Base-by-base conservation (phyloP, 176 grass and related monocot genomes). In the Ampelocalamus luodianensis region DNA sequence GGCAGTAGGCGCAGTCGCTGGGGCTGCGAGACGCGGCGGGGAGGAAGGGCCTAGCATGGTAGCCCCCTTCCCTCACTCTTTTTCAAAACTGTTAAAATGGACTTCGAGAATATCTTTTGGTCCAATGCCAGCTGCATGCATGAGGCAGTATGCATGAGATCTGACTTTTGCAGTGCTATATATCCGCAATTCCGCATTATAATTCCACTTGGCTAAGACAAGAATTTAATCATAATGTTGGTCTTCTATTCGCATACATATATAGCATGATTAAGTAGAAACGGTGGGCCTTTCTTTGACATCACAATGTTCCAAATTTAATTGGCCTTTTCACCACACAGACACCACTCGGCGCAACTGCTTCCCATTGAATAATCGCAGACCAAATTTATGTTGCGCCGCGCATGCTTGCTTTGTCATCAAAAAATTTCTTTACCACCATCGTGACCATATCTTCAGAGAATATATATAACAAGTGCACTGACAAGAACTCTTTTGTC, bases 371-470 rank as follows among this genome's bases (percentile, higher is more conserved):
- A 53, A 56, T 75, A 83, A 71, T 82, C 26, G 4, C 69, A 36
- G 23, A 51, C 23, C 44, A 74, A 40, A 23, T 65, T 77, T 66
- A 74, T 82, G 72, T 40, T 64, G 13, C 32, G 50, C 22, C 20
- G 38, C 87, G 80, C 87, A 61, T 87, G 76, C 87, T 80, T 60
- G 80, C 76, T 61, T 55, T 62, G 81, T 78, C 87, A 90, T 66
- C 76, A 36, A 2, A 34, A n/a, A 34, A 18, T 37, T 76, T 58
- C 17, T 53, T 69, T 43, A 49, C 36, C 50, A 6, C 24, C 44
- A 23, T 24, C 16, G 3, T 50, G 68, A 76, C 58, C 65, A 40
- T 22, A 26, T 87, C 34, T 76, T 50, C 2, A 51, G 8, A 12
- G 64, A 40, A 24, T 36, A 1, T 36, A 54, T 10, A 44, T 12